Conservation (phyloP, 441 rosid genomes). For the Adansonia grandidieri region DNA sequence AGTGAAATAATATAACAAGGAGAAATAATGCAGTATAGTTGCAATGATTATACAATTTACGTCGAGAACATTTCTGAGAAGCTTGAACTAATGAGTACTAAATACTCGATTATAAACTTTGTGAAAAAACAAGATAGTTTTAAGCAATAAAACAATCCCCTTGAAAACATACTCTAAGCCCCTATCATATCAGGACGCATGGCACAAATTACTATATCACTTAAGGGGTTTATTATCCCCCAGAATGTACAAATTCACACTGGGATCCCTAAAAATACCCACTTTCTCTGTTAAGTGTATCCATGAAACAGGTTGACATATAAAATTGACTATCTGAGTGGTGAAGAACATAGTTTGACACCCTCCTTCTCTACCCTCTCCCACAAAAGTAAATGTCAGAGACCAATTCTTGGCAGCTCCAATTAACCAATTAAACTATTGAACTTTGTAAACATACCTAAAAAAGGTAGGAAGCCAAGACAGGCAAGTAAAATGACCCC, state of each 20-base stretch:
- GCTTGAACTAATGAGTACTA: constrained; percentile 7
- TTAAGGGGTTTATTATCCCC: neutral
- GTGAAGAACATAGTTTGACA: too few relatives aligned
- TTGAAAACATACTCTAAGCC: neutral
- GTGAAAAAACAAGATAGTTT: neutral
- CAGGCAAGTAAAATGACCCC: constrained; percentile 93
- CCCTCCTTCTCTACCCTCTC: neutral
- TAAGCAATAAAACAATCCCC: constrained; percentile 2
- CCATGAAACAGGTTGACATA: neutral
- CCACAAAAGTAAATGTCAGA: neutral
- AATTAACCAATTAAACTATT: neutral
- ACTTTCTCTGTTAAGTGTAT: neutral
- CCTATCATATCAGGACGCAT: neutral
- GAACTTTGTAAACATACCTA: constrained; percentile 51
- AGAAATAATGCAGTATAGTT: neutral
- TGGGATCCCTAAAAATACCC: neutral
- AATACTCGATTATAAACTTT: neutral
- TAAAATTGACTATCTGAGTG: neutral
- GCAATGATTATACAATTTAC: neutral
- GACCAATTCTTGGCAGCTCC: constrained; percentile 8
- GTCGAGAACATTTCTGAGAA: constrained; percentile 6
- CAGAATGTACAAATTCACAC: neutral
- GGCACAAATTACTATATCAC: neutral
- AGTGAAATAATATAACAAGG: constrained; percentile 15
- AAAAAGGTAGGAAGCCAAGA: constrained; percentile 97